Conservation (phyloP, 2,329 filamentous ascomycete genomes). For the Endoconidiophora polonica region DNA sequence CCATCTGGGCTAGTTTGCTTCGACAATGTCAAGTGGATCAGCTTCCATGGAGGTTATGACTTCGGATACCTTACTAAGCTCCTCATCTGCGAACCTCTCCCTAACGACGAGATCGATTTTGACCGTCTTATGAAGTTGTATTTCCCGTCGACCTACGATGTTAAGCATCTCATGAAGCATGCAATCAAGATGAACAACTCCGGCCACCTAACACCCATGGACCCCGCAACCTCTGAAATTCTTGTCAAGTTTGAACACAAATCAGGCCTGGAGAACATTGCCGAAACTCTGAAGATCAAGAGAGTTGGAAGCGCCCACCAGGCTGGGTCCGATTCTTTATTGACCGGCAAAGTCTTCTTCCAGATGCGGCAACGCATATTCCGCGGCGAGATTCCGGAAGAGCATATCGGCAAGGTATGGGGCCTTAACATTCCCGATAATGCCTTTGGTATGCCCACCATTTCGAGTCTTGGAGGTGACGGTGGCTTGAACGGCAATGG, state of each 20-base stretch:
- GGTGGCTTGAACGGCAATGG: constrained; percentile 19
- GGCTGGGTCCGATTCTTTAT: constrained; percentile 79
- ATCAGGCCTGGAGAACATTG: constrained; percentile 81
- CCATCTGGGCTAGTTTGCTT: constrained; percentile 81
- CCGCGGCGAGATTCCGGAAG: constrained; percentile 60
- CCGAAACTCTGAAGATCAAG: constrained; percentile 81
- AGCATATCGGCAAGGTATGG: constrained; percentile 84
- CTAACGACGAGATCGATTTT: constrained; percentile 80
- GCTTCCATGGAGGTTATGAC: constrained; percentile 95
- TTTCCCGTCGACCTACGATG: constrained; percentile 87
- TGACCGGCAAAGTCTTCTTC: constrained; percentile 92
- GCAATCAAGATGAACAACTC: constrained; percentile 54
- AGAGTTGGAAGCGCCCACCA: constrained; percentile 78
- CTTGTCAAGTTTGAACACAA: constrained; percentile 77
- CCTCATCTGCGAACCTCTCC: constrained; percentile 65
- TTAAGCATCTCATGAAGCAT: constrained; percentile 93
- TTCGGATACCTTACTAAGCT: constrained; percentile 96
- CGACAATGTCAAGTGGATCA: constrained; percentile 86
- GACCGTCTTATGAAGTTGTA: constrained; percentile 77
- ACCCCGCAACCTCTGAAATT: constrained; percentile 52
- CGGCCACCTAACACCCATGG: constrained; percentile 44
- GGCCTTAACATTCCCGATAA: constrained; percentile 60
- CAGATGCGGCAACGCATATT: constrained; percentile 81
- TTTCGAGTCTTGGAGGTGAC: constrained; percentile 22
- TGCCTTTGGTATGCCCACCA: constrained; percentile 7